Evolutionary conservation across 352 stramenopile genomes (phyloP).

Genomic region (Thalassiosira exigua): DNA sequence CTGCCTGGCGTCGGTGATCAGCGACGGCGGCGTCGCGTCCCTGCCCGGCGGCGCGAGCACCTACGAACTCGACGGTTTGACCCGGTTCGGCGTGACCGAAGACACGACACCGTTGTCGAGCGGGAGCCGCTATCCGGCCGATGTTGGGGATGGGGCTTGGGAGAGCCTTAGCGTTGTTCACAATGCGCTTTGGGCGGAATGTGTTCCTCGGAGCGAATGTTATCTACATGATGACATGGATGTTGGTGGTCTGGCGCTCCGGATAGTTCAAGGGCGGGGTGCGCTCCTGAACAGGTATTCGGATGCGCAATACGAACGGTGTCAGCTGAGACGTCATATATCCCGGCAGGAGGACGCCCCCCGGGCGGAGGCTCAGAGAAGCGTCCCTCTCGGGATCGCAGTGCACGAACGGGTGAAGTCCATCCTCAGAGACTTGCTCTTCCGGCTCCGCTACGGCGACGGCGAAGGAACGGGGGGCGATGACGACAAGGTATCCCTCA

Average conservation of each 20-base stretch:
- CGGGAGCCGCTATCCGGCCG: too few species aligned
- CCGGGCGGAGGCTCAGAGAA: background rate
- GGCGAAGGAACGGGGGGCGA: constrained; percentile 30
- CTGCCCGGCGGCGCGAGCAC: constrained; percentile 15
- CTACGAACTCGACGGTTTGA: constrained; percentile 58
- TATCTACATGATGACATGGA: too few species aligned
- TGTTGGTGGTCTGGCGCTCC: constrained; percentile 9
- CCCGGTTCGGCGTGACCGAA: constrained; percentile 47
- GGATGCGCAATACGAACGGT: constrained; percentile 51
- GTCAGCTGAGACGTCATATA: constrained; percentile 8
- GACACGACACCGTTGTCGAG: constrained; percentile 41
- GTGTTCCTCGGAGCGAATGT: too few species aligned
- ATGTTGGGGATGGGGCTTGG: constrained; percentile 6
- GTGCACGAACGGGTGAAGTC: background rate
- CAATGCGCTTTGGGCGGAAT: constrained; percentile 46
- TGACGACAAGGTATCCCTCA: background rate
- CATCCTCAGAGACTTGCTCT: background rate
- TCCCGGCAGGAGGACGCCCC: background rate
- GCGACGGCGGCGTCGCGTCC: constrained; percentile 29
- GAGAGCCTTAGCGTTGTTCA: too few species aligned
- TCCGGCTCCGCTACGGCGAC: constrained; percentile 32
- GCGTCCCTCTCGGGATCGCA: background rate
- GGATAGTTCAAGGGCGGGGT: constrained; percentile 47
- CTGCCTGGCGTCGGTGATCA: constrained; percentile 56
- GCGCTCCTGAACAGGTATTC: constrained; percentile 45